Evolutionary conservation across 2,329 filamentous ascomycete species (phyloP), one percentile per base, ranked within the genome.

Genomic region (Arachnomyces sp.): DNA sequence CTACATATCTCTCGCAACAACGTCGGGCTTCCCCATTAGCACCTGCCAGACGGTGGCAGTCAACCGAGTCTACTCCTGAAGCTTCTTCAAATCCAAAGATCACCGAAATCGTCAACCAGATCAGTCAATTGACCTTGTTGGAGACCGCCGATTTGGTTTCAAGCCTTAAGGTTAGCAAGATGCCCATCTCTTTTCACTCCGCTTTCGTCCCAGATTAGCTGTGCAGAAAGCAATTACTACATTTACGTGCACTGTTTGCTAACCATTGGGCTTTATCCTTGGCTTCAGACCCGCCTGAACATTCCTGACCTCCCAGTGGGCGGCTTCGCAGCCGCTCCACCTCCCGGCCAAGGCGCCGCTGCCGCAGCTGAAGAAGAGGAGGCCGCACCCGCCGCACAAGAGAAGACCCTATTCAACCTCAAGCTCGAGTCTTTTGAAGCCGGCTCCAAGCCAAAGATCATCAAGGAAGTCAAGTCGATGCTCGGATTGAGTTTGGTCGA

Each of bases 401-500:
- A 92, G 66, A 94, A 96, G 78, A 96, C 90, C 3, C 77, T 98
- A 47, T 99, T 99, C 77, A 94, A 84, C 64, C 69, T 99, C 51
- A 96, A 95, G 73, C 81, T 99, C 48, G 76, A 85, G 66, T 83
- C 82, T 28, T 93, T 96, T 63, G 93, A 98, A 39, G 75, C 88
- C 18, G 75, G 70, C 37, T 72, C 90, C 50, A 99, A 99, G 76
- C 88, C 93, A 57, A 99, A 99, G 83, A 74, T 98, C 57, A 99
- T 98, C 77, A 99, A 99, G 79, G 92, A 99, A 74, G 77, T 99
- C 72, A 99, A 99, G 81, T 81, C 79, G 59, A 76, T 98, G 79
- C 73, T 99, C 45, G 92, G 92, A 32, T 70, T 98, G 61, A 93
- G 85, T 64, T 76, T 99, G 72, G 93, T 99, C 54, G 92, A 99